A percentile compares a stretch with the other conserved stretches of the same genome.
Conservation (phyloP, 768 basidiomycete species). For the Gloeostereum incarnatum region DNA sequence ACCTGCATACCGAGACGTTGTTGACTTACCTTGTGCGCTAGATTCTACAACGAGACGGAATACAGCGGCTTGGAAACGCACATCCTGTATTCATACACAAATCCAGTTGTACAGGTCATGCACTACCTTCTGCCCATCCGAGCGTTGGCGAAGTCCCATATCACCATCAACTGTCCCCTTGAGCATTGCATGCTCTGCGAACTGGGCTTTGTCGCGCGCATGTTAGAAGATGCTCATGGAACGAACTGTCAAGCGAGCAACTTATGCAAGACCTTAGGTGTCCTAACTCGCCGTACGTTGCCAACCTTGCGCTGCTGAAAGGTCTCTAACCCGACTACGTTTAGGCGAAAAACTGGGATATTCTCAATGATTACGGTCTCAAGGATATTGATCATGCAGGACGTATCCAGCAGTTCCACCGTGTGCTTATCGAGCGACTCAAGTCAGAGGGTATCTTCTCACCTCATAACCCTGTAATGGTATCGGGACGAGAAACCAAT, state of each 20-base stretch:
- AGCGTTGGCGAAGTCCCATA: slow-evolving; percentile 82
- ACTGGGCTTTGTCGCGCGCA: slow-evolving; percentile 86
- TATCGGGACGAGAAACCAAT: slow-evolving; percentile 19
- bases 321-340: background rate
- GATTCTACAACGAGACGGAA: slow-evolving; percentile 88
- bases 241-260: slow-evolving; percentile 96
- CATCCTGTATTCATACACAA: slow-evolving; percentile 96
- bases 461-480: slow-evolving; percentile 43
- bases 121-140: slow-evolving; percentile 78
- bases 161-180: slow-evolving; percentile 75
- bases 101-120: slow-evolving; percentile 82
- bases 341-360: too few species aligned
- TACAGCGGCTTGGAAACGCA: slow-evolving; percentile 95
- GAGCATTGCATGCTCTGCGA: slow-evolving; percentile 96
- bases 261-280: slow-evolving; percentile 90
- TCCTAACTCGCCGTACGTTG: slow-evolving; percentile 70
- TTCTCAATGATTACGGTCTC: slow-evolving; percentile 84
- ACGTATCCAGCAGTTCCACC: slow-evolving; percentile 92
- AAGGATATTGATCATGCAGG: slow-evolving; percentile 77
- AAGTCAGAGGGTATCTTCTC: slow-evolving; percentile 57
- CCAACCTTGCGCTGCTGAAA: background rate
- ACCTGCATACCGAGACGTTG: background rate
- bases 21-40: slow-evolving; percentile 17
- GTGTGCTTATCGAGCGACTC: slow-evolving; percentile 85
- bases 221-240: slow-evolving; percentile 93